A percentile compares a stretch with the other conserved stretches of the same genome.
These are phyloP conservation scores for Bruguiera sexangula DNA, from an alignment of 345 rosid species.

Conservation along the genomic window DNA sequence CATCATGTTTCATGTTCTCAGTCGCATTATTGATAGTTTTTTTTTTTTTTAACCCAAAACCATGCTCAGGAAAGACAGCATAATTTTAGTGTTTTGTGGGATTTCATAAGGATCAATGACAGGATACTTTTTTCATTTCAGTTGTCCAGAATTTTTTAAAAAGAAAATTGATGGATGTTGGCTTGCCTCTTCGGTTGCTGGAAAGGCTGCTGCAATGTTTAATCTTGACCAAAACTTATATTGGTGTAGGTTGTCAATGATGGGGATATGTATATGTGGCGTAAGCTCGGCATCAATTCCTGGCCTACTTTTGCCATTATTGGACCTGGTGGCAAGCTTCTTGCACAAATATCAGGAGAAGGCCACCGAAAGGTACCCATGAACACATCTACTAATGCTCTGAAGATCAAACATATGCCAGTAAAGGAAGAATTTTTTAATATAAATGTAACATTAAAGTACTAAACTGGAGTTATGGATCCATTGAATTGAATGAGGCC, in stretches of 20 bases:
- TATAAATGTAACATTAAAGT: too few relatives aligned
- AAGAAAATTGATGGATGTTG: neutral
- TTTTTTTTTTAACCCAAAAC: too few relatives aligned
- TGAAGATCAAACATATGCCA: neutral
- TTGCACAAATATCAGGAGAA: slow-evolving; percentile 88
- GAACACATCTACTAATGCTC: slow-evolving; percentile 8
- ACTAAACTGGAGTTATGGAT: too few relatives aligned
- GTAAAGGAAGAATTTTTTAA: too few relatives aligned
- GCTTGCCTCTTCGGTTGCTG: slow-evolving; percentile 6
- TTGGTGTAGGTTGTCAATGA: slow-evolving; percentile 81
- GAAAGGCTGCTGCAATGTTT: neutral
- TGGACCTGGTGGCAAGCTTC: slow-evolving; percentile 80
- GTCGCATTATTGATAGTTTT: too few relatives aligned
- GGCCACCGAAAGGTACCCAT: slow-evolving; percentile 70
- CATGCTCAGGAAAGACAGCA: too few relatives aligned
- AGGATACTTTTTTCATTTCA: neutral
- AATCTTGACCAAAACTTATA: slow-evolving; percentile 8
- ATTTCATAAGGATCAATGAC: neutral
- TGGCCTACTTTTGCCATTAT: slow-evolving; percentile 95
- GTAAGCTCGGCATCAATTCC: slow-evolving; percentile 82
- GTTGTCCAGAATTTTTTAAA: neutral
- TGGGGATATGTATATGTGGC: slow-evolving; percentile 92
- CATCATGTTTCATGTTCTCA: too few relatives aligned
- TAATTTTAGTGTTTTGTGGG: too few relatives aligned
- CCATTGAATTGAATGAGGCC: neutral